These are phyloP conservation scores for Pichia insulana DNA, from an alignment of 805 yeast genomes.

Conservation along the genomic window DNA sequence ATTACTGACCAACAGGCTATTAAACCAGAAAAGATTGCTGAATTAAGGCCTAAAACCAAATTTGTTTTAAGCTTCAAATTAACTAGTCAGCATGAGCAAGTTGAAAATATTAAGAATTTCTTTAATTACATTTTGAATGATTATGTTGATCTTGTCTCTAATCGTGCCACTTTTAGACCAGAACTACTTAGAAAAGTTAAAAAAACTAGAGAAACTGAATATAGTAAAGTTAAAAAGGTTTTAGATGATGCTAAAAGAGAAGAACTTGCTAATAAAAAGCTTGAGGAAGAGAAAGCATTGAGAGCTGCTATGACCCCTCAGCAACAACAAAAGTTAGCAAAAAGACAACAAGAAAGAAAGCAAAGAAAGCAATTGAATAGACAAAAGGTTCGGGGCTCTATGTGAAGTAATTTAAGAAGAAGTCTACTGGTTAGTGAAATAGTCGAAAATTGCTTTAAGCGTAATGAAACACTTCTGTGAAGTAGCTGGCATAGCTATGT, in stretches of 20 bases:
- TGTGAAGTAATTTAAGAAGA: not conserved
- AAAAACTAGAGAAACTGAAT: conserved; percentile 69
- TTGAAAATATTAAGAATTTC: conserved; percentile 45
- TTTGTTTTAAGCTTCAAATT: conserved; percentile 47
- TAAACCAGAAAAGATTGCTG: conserved; percentile 55
- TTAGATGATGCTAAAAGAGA: conserved; percentile 61
- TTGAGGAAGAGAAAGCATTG: conserved; percentile 58
- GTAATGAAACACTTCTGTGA: too few species aligned
- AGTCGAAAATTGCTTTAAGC: not conserved
- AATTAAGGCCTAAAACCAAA: conserved; percentile 44
- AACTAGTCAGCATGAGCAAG: conserved; percentile 42
- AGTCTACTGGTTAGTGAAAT: not conserved
- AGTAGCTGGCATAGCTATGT: too few species aligned
- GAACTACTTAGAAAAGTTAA: conserved; percentile 72
- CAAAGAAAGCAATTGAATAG: conserved; percentile 64
- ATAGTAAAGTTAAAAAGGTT: conserved; percentile 58
- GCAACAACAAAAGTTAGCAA: conserved; percentile 70
- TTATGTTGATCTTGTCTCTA: conserved; percentile 23
- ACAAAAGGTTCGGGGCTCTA: conserved; percentile 37
- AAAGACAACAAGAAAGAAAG: conserved; percentile 73
- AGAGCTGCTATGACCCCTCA: conserved; percentile 63
- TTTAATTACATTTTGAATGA: conserved; percentile 48
- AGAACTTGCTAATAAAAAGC: conserved; percentile 58
- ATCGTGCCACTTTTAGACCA: conserved; percentile 49
- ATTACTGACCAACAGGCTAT: conserved; percentile 78